These are phyloP conservation scores for Lecanicillium sp. DNA, from an alignment of 2,329 filamentous ascomycete species.

Conservation along the genomic window DNA sequence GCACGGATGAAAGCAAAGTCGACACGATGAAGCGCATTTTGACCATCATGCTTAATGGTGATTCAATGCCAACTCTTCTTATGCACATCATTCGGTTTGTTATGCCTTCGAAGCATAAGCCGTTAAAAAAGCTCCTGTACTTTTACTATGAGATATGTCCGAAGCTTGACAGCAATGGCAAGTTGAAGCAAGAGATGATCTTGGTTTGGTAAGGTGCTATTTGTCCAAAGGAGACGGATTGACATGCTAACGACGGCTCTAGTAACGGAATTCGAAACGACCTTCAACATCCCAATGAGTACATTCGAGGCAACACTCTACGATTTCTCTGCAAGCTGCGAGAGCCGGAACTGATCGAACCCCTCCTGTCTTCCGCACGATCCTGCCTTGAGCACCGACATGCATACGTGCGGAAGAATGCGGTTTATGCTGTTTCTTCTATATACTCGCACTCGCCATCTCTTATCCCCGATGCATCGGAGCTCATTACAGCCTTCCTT, in stretches of 20 bases:
- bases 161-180: slow-evolving; percentile 84
- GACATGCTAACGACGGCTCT: slow-evolving; percentile 8
- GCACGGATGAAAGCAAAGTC: slow-evolving; percentile 84
- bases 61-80: slow-evolving; percentile 87
- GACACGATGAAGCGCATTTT: slow-evolving; percentile 96
- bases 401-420: slow-evolving; percentile 96
- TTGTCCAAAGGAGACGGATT: not conserved
- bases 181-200: slow-evolving; percentile 99
- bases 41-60: slow-evolving; percentile 96
- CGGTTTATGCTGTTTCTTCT: slow-evolving; percentile 87
- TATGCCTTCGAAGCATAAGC: slow-evolving; percentile 96
- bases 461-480: slow-evolving; percentile 90
- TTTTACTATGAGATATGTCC: slow-evolving; percentile 99
- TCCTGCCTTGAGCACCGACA: slow-evolving; percentile 93
- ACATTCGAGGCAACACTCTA: slow-evolving; percentile 94
- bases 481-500: slow-evolving; percentile 84
- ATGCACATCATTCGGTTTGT: slow-evolving; percentile 99
- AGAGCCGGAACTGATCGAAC: slow-evolving; percentile 92
- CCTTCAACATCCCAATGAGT: slow-evolving; percentile 95
- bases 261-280: slow-evolving; percentile 98
- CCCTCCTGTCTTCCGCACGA: slow-evolving; percentile 84
- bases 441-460: slow-evolving; percentile 87
- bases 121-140: slow-evolving; percentile 95
- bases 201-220: slow-evolving; percentile 68
- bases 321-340: slow-evolving; percentile 95